Conservation (phyloP, 495 filamentous ascomycete genomes). For the Talaromyces adpressus region DNA sequence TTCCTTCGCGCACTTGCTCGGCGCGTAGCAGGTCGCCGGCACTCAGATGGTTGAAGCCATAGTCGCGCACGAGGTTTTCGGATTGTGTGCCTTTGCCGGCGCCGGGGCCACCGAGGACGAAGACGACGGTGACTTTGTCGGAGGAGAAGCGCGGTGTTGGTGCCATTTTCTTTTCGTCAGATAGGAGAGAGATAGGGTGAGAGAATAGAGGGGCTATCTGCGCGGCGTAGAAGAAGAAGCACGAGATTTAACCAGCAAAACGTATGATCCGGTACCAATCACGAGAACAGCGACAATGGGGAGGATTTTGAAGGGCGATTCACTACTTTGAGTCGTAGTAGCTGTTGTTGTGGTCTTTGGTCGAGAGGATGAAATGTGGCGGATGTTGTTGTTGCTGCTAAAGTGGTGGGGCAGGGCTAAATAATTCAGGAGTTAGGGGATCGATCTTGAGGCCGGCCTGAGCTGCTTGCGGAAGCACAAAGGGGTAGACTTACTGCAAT, state of each 20-base stretch:
- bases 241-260: conserved; percentile 54
- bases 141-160: conserved; percentile 68
- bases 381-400: neutral
- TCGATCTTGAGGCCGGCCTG: neutral
- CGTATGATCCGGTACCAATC: conserved; percentile 53
- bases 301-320: conserved; percentile 53
- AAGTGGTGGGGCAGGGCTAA: neutral
- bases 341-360: conserved; percentile 22
- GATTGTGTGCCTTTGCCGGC: conserved; percentile 68
- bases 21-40: conserved; percentile 91
- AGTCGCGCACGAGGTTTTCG: conserved; percentile 78
- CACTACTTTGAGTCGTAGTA: conserved; percentile 4
- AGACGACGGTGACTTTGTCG: conserved; percentile 76
- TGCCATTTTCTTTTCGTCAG: conserved; percentile 6
- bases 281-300: conserved; percentile 57
- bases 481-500: neutral
- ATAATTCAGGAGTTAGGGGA: neutral
- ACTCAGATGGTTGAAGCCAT: conserved; percentile 85
- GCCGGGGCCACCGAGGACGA: conserved; percentile 50
- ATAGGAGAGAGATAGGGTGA: conserved; percentile 9
- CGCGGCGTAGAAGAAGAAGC: conserved; percentile 32
- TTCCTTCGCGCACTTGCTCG: conserved; percentile 80
- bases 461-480: neutral
- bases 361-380: conserved; percentile 12
- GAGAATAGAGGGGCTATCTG: conserved; percentile 3